phyloP scores from a whole-genome alignment of 2,329 filamentous ascomycete species.

The Stagonosporopsis tanaceti region DNA sequence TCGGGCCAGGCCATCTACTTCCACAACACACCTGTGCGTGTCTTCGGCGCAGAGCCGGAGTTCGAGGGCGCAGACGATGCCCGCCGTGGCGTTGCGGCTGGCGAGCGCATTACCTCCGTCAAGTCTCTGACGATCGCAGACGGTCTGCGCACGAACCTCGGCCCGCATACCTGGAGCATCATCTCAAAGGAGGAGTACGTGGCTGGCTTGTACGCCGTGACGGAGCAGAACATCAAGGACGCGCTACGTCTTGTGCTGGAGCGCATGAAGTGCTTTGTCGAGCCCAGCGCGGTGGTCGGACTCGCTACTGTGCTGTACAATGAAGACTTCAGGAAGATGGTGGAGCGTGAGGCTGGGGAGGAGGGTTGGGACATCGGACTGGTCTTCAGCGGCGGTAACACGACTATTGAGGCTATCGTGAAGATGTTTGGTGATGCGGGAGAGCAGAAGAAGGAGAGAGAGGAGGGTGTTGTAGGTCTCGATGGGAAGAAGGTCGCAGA shows the following conservation, averaged over 20 bases:
- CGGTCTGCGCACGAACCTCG: conserved; percentile 84
- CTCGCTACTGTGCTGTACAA: conserved; percentile 84
- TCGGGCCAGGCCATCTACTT: conserved; percentile 81
- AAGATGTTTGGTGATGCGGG: conserved; percentile 58
- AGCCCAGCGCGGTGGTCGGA: conserved; percentile 86
- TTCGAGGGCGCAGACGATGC: conserved; percentile 87
- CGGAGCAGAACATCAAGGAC: conserved; percentile 80
- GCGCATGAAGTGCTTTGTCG: conserved; percentile 87
- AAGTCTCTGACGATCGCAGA: conserved; percentile 85
- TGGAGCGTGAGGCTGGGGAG: conserved; percentile 73
- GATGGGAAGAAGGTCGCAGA: conserved; percentile 55
- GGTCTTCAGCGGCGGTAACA: conserved; percentile 71
- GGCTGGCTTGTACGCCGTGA: conserved; percentile 73
- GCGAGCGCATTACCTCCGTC: conserved; percentile 71
- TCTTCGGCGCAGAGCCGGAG: conserved; percentile 87
- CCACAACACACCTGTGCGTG: conserved; percentile 72
- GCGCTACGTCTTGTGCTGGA: conserved; percentile 83
- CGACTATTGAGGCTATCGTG: conserved; percentile 67
- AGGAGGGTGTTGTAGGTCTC: conserved; percentile 50
- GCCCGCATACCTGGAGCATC: conserved; percentile 76
- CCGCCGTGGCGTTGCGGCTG: conserved; percentile 71
- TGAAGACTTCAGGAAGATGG: conserved; percentile 75
- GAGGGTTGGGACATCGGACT: conserved; percentile 76
- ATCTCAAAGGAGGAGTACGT: conserved; percentile 78
- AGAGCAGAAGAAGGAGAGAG: conserved; percentile 46